Base-by-base conservation (phyloP, 306 rosid genomes). In the Prunus mume region DNA sequence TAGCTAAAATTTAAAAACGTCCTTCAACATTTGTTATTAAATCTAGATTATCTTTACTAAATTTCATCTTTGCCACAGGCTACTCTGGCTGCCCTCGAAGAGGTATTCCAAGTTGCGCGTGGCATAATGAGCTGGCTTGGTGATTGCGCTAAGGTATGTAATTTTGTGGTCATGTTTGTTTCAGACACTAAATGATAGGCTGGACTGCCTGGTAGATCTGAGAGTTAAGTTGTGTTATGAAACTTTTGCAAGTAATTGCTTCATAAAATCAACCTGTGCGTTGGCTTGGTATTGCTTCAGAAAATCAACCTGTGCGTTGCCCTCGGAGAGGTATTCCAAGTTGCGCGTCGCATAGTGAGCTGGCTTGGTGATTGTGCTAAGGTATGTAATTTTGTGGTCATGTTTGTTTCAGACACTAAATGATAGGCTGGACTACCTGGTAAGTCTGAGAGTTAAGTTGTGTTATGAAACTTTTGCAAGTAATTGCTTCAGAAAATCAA, bases 291-390 rank as follows among this genome's bases (percentile, higher is more conserved):
- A n/a, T n/a, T n/a, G n/a, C n/a, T n/a, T n/a, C n/a, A n/a, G n/a
- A n/a, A n/a, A n/a, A n/a, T n/a, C n/a, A n/a, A n/a, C n/a, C n/a
- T n/a, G n/a, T n/a, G n/a, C n/a, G n/a, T n/a, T 87, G 93, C 97
- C 84, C 97, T 92, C 32, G 97, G 93, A 58, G 96, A 92, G 85
- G 88, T 88, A 76, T 92, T 92, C 82, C 85, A 87, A 87, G 97
- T 96, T 83, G 93, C 93, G 4, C 92, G 91, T 62, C 92, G 82
- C 70, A 91, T 83, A 46, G 90, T 92, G 97, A 76, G 86, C 71
- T 92, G 97, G 97, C 92, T 92, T 43, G 90, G 97, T 82, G 97
- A 92, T 80, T 92, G 97, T 82, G 96, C 97, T 45, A 90, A 87
- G 90, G 96, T 88, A 72, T 78, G 78, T 69, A 54, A 69, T 54